Base-by-base conservation (phyloP, 1,284 basidiomycete genomes). In the Austroboletus novae-zelandiae region DNA sequence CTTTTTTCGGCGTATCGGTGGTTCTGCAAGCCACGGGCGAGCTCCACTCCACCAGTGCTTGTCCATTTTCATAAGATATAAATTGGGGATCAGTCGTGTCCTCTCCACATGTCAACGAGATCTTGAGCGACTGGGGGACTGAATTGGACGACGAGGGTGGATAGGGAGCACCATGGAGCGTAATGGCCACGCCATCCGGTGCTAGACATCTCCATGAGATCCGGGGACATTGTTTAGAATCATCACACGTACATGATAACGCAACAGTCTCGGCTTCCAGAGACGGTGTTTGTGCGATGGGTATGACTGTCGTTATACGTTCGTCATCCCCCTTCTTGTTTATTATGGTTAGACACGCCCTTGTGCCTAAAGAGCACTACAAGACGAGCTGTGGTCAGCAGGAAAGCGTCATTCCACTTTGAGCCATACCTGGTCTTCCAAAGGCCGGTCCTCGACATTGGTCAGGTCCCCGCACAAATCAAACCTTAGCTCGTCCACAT, bases 341-440 rank as follows among this genome's bases (percentile, higher is more conserved):
- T 35, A 75, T 77, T 59, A 76, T 80, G 4, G 80, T 86, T 32
- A 90, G 71, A 66, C 89, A 92, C 47, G 81, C 88, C 60, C 83
- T 74, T 40, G 86, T 86, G 31, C 80, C 86, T 34, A 61, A 51
- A 32, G 77, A 69, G 72, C 89, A 92, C 89, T 91, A 58, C 32
- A 54, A 34, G 46, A 57, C 45, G 15, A 47, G 45, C 37, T 48
- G 27, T 20, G 35, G 39, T 53, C 23, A 44, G 47, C 44, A 8
- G 27, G 44, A n/a, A 36, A 5, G 32, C 39, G 30, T 13, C 10
- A 18, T 39, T 43, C 13, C 14, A 36, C 17, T 32, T 44, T 8
- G 29, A 63, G 62, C 20, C 77, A 58, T 66, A 89, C 89, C 78
- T 91, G 88, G 68, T 92, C 89, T 32, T 68, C 63, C 6, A 78